phyloP scores from a whole-genome alignment of 2,329 filamentous ascomycete genomes.

The Endoconidiophora laricicola region DNA sequence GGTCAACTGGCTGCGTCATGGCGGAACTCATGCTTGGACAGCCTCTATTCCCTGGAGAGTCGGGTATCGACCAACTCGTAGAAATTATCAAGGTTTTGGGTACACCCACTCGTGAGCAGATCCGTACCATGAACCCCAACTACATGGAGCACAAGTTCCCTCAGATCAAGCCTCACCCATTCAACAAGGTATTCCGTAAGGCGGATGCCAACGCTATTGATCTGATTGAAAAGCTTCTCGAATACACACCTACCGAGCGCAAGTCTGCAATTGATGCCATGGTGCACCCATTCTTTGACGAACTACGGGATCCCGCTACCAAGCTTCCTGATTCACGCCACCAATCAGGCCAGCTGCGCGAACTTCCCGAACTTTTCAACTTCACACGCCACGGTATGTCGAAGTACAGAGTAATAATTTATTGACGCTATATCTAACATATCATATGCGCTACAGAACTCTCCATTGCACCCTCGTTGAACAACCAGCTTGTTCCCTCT shows the following conservation, averaged over 20 bases:
- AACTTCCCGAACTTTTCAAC: constrained; percentile 78
- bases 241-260: constrained; percentile 95
- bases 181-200: constrained; percentile 98
- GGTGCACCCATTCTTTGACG: constrained; percentile 97
- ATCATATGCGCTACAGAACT: constrained; percentile 47
- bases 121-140: constrained; percentile 99
- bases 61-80: constrained; percentile 93
- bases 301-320: constrained; percentile 80
- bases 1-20: constrained; percentile 99
- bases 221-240: constrained; percentile 78
- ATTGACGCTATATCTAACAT: not conserved
- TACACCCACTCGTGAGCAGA: constrained; percentile 92
- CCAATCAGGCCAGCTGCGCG: constrained; percentile 59
- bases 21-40: constrained; percentile 97
- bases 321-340: constrained; percentile 89
- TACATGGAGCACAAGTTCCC: constrained; percentile 99
- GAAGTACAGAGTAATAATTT: not conserved
- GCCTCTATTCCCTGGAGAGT: constrained; percentile 93
- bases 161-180: constrained; percentile 98
- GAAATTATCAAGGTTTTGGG: constrained; percentile 99
- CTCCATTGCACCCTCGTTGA: constrained; percentile 82
- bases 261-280: constrained; percentile 88
- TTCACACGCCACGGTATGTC: constrained; percentile 81
- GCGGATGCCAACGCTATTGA: constrained; percentile 87
- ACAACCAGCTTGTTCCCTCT: constrained; percentile 69